A percentile compares a stretch with the other conserved stretches of the same genome.
Conservation (phyloP, 2,329 filamentous ascomycete species). For the Gyromitra esculenta region DNA sequence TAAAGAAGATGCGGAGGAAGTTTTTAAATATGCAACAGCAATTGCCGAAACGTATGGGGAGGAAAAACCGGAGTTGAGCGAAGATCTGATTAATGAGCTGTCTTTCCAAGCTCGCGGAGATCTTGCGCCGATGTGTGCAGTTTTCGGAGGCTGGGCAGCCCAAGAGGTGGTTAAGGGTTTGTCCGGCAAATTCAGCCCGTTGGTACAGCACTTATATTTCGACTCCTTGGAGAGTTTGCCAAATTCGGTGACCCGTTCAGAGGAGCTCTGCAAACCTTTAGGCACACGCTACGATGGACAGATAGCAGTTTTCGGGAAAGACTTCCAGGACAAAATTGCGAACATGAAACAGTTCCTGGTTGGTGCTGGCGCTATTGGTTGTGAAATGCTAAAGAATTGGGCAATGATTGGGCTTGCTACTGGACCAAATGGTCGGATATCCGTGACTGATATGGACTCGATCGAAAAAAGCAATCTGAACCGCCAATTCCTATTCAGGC, state of each 20-base stretch:
- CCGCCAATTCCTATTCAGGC: conserved; percentile 92
- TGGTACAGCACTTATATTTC: conserved; percentile 95
- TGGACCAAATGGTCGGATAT: conserved; percentile 87
- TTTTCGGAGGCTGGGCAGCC: conserved; percentile 91
- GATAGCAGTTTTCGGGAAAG: conserved; percentile 92
- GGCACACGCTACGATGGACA: conserved; percentile 94
- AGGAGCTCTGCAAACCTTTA: conserved; percentile 86
- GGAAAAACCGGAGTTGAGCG: conserved; percentile 83
- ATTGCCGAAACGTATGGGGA: conserved; percentile 71
- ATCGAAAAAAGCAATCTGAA: conserved; percentile 99
- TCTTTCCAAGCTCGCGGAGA: conserved; percentile 95
- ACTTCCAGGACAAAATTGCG: conserved; percentile 92
- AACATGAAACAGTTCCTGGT: conserved; percentile 94
- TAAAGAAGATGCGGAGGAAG: conserved; percentile 80
- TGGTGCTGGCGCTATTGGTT: conserved; percentile 95
- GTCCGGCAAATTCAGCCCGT: conserved; percentile 96
- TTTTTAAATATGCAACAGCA: conserved; percentile 77
- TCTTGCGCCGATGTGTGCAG: conserved; percentile 88
- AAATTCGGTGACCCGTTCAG: conserved; percentile 75
- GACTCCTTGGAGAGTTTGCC: conserved; percentile 97
- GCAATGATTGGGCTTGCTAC: conserved; percentile 96
- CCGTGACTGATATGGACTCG: conserved; percentile 95
- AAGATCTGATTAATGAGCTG: conserved; percentile 90
- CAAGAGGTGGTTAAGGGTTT: conserved; percentile 97
- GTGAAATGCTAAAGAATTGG: conserved; percentile 99